phyloP scores from a whole-genome alignment of 164 flowering plant genomes.

The Vitis vinifera region ASM3070453v1 NC_081807.1:6507501-6508000 shows the following conservation, averaged over 20 bases:
- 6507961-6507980: too few relatives aligned
- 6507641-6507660: slow-evolving; percentile 29
- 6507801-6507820: neutral
- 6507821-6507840: too few relatives aligned
- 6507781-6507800: neutral
- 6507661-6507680: slow-evolving; percentile 27
- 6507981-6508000: too few relatives aligned
- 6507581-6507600: slow-evolving; percentile 35
- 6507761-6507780: neutral
- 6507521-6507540: neutral
- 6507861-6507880: too few relatives aligned
- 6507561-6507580: slow-evolving; percentile 11
- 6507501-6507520: neutral
- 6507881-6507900: too few relatives aligned
- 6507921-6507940: too few relatives aligned
- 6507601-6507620: slow-evolving; percentile 58
- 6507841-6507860: too few relatives aligned
- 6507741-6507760: neutral
- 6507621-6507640: slow-evolving; percentile 62
- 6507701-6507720: neutral
- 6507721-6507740: slow-evolving; percentile 1
- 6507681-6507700: slow-evolving; percentile 38
- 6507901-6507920: too few relatives aligned
- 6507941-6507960: too few relatives aligned
- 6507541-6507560: slow-evolving; percentile 5